Base-by-base conservation (phyloP, 108 stramenopile species). In the Cyclotella cryptica region DNA sequence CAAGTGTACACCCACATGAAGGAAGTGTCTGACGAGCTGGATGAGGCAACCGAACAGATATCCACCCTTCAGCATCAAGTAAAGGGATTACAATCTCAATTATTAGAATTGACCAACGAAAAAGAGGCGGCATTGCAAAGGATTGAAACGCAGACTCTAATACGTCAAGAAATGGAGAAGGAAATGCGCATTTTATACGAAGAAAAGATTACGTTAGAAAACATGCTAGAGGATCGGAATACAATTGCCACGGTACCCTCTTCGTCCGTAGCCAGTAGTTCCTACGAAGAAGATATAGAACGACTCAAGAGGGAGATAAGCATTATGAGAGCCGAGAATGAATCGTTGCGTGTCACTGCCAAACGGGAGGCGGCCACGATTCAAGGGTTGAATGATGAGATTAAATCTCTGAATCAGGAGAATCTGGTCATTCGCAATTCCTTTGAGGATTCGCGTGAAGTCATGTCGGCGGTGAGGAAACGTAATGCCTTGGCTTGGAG, bases 311-410 rank as follows among this genome's bases (percentile, higher is more conserved):
- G 22, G 4, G 71, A 72, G 46, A 72, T 71, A 24, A 10, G 6
- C 18, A n/a, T 58, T 18, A 58, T 71, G 14, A 55, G 51, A 24
- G 69, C 69, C 10, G 73, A 74, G 52, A 74, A 74, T 64, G 51
- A 63, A 74, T 54, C 61, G 5, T 42, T 75, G 14, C 74, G 74
- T 0, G 51, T 19, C 2, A 28, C 65, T 10, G 54, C 54, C 0
- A 43, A 66, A 27, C 52, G 43, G 22, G 65, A 75, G 11, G 40
- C 51, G 1, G 74, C 12, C 11, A 55, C 52, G 6, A 75, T 62
- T 44, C 22, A 12, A 15, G 28, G 27, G 5, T 45, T 73, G 26
- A 53, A 75, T 6, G 64, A 75, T 55, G 74, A 75, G 47, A 66
- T 75, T 44, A 24, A 52, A 39, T 49, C 35, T 19, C 58, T 63